These are phyloP conservation scores for Puccinia sorghi DNA, from an alignment of 1,284 basidiomycete genomes.

Conservation along the genomic window DNA sequence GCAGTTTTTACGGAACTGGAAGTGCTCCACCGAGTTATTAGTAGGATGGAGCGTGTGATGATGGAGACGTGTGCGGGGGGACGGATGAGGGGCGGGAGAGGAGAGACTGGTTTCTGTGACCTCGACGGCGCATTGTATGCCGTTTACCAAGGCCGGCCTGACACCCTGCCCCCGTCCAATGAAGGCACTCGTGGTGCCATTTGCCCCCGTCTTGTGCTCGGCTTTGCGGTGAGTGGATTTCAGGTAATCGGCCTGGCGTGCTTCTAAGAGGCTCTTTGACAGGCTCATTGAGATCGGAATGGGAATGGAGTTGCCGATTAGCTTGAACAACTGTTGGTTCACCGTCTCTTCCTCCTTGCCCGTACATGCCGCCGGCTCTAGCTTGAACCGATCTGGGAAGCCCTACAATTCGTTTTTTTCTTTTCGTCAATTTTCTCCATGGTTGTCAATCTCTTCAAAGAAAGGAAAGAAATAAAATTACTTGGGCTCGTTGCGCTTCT, in stretches of 20 bases:
- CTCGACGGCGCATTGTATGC: too few species aligned
- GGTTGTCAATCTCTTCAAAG: not conserved
- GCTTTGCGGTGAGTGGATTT: not conserved
- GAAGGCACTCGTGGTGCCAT: not conserved
- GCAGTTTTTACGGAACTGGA: not conserved
- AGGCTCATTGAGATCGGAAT: constrained; percentile 20
- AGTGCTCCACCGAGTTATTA: not conserved
- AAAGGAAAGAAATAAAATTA: not conserved
- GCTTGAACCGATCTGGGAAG: constrained; percentile 30
- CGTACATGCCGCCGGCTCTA: not conserved
- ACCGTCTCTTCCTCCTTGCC: constrained; percentile 5
- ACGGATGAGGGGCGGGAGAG: not conserved
- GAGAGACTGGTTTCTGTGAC: not conserved
- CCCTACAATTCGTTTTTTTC: not conserved
- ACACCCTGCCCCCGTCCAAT: too few species aligned
- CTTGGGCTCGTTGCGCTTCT: constrained; percentile 39
- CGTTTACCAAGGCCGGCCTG: too few species aligned
- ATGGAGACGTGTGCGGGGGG: not conserved
- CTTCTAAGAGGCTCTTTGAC: not conserved
- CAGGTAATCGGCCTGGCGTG: not conserved
- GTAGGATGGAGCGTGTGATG: not conserved
- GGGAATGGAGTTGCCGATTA: constrained; percentile 39
- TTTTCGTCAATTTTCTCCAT: not conserved
- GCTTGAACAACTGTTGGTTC: constrained; percentile 26
- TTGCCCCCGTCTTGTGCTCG: not conserved